These are phyloP conservation scores for Miscanthus lutarioriparius DNA, from an alignment of 176 grass and related monocot genomes.

Conservation along the genomic window DNA sequence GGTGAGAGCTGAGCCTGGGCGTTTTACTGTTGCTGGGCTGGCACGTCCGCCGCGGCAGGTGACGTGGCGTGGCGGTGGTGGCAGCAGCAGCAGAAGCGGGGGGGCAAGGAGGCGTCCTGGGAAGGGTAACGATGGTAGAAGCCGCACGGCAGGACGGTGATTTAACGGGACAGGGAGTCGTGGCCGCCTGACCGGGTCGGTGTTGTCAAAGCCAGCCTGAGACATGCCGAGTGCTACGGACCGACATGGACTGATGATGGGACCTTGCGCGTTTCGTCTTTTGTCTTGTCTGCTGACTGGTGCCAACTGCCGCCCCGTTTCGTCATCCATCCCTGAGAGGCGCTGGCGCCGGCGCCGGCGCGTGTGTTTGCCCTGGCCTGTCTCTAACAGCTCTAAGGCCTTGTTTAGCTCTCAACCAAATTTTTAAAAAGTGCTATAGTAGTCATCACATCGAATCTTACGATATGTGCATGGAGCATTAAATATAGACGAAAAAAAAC, in stretches of 20 bases:
- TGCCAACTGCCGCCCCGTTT: too few relatives aligned
- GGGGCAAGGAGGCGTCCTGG: neutral
- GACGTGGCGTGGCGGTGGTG: neutral
- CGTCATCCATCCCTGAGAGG: too few relatives aligned
- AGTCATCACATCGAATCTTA: too few relatives aligned
- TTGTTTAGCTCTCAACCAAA: too few relatives aligned
- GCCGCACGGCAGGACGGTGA: slow-evolving; percentile 28
- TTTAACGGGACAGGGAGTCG: slow-evolving; percentile 34
- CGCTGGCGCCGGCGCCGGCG: too few relatives aligned
- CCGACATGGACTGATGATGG: slow-evolving; percentile 6
- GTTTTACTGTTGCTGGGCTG: neutral
- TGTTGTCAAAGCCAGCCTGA: neutral
- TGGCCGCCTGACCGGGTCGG: neutral
- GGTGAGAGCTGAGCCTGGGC: neutral
- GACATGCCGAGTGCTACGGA: neutral
- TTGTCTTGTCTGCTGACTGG: too few relatives aligned
- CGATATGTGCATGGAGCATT: too few relatives aligned
- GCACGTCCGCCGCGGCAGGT: slow-evolving; percentile 32
- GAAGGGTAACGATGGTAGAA: neutral
- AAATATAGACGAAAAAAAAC: too few relatives aligned
- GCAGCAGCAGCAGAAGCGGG: neutral
- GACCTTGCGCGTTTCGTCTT: slow-evolving; percentile 1
- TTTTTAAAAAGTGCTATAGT: too few relatives aligned
- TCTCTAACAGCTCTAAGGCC: too few relatives aligned
- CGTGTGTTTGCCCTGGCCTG: too few relatives aligned